A percentile compares a stretch with the other conserved stretches of the same genome.
Evolutionary conservation across 108 stramenopile genomes (phyloP).

Genomic region (Nitzschia sp.): DNA sequence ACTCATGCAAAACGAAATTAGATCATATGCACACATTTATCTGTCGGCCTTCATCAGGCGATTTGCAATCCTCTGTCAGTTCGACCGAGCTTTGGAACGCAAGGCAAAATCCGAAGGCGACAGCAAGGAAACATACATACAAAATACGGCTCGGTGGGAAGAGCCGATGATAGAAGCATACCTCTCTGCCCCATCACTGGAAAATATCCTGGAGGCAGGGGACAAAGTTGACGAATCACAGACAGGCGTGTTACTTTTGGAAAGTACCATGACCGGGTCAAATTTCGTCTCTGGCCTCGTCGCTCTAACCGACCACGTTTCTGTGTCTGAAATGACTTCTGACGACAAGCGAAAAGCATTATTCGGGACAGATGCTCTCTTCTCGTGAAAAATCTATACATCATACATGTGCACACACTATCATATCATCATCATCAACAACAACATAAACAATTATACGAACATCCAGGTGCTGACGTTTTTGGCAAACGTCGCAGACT

Average conservation of each 20-base stretch:
- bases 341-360: conserved; percentile 67
- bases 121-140: conserved; percentile 11
- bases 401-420: background rate
- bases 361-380: conserved; percentile 82
- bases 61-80: conserved; percentile 45
- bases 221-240: conserved; percentile 10
- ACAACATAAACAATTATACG: background rate
- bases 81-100: conserved; percentile 33
- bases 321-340: conserved; percentile 42
- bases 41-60: conserved; percentile 67
- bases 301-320: conserved; percentile 41
- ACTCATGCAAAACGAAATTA: conserved; percentile 51
- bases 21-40: conserved; percentile 57
- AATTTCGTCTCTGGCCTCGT: conserved; percentile 66
- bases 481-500: conserved; percentile 20
- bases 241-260: conserved; percentile 36
- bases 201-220: conserved; percentile 34
- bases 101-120: background rate
- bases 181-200: conserved; percentile 47
- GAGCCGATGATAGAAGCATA: conserved; percentile 39
- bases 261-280: conserved; percentile 43
- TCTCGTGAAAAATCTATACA: conserved; percentile 38
- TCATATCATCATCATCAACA: background rate
- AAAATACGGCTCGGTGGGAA: conserved; percentile 44
- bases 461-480: conserved; percentile 13